Evolutionary conservation across 257 asterid genomes (phyloP).

Genomic region (Nicotiana noctiflora): DNA sequence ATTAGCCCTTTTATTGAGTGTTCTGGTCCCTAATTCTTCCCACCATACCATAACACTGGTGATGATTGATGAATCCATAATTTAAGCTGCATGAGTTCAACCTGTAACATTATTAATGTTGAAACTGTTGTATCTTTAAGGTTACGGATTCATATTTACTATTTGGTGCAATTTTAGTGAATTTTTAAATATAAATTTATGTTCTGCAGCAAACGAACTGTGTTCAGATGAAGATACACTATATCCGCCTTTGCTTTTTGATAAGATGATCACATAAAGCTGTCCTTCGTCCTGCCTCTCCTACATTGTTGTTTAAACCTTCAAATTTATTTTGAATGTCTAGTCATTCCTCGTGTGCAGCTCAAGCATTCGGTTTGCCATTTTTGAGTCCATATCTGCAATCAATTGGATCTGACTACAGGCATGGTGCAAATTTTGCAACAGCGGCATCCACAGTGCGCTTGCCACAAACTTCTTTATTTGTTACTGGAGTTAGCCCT

Average conservation of each 20-base stretch:
- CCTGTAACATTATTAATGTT: too few species aligned
- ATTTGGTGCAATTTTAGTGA: too few species aligned
- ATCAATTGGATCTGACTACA: slow-evolving; percentile 61
- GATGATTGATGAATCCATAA: too few species aligned
- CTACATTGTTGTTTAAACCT: not conserved
- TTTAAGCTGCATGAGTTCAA: too few species aligned
- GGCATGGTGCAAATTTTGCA: slow-evolving; percentile 63
- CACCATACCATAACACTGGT: too few species aligned
- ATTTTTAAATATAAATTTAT: too few species aligned
- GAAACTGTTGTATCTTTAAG: too few species aligned
- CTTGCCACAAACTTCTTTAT: slow-evolving; percentile 53
- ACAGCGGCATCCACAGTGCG: slow-evolving; percentile 54
- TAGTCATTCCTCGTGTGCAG: slow-evolving; percentile 26
- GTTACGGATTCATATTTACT: too few species aligned
- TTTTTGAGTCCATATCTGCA: slow-evolving; percentile 59
- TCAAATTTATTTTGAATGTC: not conserved
- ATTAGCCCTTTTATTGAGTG: not conserved
- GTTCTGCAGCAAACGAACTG: too few species aligned
- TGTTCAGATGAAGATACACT: not conserved
- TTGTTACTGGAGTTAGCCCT: slow-evolving; percentile 54
- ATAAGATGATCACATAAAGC: not conserved
- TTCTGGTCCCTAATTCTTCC: slow-evolving; percentile 9
- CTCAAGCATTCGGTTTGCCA: slow-evolving; percentile 60
- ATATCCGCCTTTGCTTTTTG: too few species aligned
- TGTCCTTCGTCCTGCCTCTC: not conserved